Conservation (phyloP, 2,329 filamentous ascomycete species). For the Hyphodiscus sp. region DNA sequence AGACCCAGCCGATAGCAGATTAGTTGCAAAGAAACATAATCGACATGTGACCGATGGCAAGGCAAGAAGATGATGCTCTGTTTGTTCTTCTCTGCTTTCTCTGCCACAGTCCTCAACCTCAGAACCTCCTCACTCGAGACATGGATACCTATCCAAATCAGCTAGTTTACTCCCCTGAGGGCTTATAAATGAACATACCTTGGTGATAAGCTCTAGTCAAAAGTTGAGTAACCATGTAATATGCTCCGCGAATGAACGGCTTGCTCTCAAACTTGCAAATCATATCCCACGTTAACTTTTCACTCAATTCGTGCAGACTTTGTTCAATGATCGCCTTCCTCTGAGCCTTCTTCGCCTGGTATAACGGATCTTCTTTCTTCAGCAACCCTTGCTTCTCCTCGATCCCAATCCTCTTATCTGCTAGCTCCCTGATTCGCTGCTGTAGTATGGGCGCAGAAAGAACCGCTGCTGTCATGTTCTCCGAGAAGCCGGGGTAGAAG, state of each 20-base stretch:
- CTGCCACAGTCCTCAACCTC: conserved; percentile 72
- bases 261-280: conserved; percentile 99
- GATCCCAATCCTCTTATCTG: conserved; percentile 63
- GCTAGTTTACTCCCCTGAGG: not conserved
- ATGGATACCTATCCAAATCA: conserved; percentile 57
- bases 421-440: conserved; percentile 67
- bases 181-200: conserved; percentile 40
- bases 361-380: conserved; percentile 47
- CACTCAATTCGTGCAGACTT: conserved; percentile 72
- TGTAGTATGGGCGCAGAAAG: conserved; percentile 70
- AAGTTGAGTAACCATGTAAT: conserved; percentile 82
- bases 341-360: conserved; percentile 44
- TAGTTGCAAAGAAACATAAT: conserved; percentile 90
- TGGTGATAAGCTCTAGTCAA: conserved; percentile 92
- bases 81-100: conserved; percentile 76
- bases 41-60: conserved; percentile 90
- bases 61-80: conserved; percentile 95
- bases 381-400: conserved; percentile 73
- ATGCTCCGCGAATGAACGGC: conserved; percentile 82
- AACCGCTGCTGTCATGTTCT: conserved; percentile 77
- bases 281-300: conserved; percentile 87
- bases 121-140: conserved; percentile 92
- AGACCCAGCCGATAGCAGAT: conserved; percentile 93
- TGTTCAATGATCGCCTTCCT: conserved; percentile 60
- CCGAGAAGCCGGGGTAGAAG: conserved; percentile 87